phyloP scores from a whole-genome alignment of 2,329 filamentous ascomycete genomes.

The Trichoderma endophyticum region DNA sequence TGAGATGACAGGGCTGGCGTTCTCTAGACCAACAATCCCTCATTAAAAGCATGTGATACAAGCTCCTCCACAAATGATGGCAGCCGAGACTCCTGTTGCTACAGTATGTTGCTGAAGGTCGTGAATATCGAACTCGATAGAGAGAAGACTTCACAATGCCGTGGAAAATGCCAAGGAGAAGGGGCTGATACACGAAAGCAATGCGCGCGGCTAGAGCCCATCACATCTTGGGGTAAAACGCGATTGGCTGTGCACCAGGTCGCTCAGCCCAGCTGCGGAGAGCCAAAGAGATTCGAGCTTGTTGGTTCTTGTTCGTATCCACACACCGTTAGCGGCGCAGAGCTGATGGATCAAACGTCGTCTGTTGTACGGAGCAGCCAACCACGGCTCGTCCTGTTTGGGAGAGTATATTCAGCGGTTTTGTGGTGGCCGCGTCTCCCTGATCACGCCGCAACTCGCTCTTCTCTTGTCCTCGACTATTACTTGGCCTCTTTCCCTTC shows the following conservation, averaged over 20 bases:
- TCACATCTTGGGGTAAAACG: neutral
- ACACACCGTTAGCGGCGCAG: conserved; percentile 1
- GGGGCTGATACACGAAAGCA: neutral
- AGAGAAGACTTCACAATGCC: no score
- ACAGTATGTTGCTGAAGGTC: no score
- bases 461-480: neutral
- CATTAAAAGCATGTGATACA: neutral
- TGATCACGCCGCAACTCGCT: neutral
- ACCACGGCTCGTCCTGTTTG: neutral
- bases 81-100: neutral
- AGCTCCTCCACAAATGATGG: neutral
- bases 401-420: neutral
- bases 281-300: neutral
- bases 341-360: neutral
- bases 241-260: neutral
- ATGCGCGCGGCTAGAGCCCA: conserved; percentile 15
- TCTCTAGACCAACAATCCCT: neutral
- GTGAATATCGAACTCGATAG: neutral
- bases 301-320: conserved; percentile 1
- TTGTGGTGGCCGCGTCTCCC: conserved; percentile 1
- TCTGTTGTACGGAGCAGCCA: conserved; percentile 4
- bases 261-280: conserved; percentile 7
- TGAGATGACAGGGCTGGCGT: neutral
- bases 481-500: neutral
- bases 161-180: neutral